phyloP scores from a whole-genome alignment of 345 rosid species.

The Brassica rapa region DNA sequence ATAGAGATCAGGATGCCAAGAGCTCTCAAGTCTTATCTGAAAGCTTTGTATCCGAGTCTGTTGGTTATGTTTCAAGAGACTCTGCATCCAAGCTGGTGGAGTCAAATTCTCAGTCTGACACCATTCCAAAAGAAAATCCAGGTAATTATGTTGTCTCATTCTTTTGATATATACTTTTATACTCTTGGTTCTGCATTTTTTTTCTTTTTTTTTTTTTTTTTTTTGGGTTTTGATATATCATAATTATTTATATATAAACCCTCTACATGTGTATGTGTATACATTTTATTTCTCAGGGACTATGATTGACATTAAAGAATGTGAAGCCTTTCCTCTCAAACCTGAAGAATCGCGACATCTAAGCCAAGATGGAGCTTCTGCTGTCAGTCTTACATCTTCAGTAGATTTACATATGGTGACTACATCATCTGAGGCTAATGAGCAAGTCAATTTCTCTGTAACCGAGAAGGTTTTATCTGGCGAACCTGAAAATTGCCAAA shows the following conservation, averaged over 20 bases:
- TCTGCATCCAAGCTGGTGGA: constrained; percentile 37
- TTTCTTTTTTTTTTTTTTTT: neutral
- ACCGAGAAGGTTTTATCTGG: constrained; percentile 31
- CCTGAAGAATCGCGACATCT: neutral
- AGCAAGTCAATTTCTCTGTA: constrained; percentile 28
- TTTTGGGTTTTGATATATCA: constrained; percentile 21
- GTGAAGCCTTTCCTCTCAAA: constrained; percentile 21
- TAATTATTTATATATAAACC: constrained; percentile 2
- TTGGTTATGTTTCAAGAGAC: constrained; percentile 28
- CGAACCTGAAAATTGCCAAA: constrained; percentile 40
- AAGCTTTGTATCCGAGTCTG: constrained; percentile 32
- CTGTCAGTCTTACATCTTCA: constrained; percentile 23
- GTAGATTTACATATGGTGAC: constrained; percentile 33
- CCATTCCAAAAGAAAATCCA: constrained; percentile 38
- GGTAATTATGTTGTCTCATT: constrained; percentile 45
- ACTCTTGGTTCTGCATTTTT: neutral
- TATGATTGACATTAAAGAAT: constrained; percentile 38
- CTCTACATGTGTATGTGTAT: neutral
- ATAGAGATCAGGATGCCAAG: neutral
- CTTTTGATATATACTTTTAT: constrained; percentile 12
- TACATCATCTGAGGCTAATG: constrained; percentile 39
- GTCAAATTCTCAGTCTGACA: constrained; percentile 41
- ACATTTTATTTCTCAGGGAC: constrained; percentile 18
- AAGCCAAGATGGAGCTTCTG: constrained; percentile 34
- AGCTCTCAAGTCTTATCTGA: neutral